Percentiles rank a stretch among this genome's conserved stretches.
Evolutionary conservation across 768 basidiomycete genomes (phyloP).

Genomic region (Strobilomyces confusus): DNA sequence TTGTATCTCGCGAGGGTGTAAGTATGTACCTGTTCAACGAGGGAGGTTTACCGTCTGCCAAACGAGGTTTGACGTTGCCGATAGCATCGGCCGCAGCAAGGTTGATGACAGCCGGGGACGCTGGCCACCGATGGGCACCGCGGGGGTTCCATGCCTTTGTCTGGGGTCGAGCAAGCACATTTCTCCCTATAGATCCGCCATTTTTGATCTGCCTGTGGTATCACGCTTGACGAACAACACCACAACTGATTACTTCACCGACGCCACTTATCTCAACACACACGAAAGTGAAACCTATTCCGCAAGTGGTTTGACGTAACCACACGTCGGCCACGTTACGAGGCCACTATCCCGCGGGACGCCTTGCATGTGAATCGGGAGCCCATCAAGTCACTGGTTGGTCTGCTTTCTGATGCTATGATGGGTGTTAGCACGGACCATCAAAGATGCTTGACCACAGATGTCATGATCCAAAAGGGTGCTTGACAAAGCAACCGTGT

Average conservation of each 20-base stretch:
- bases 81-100: slow-evolving; percentile 16
- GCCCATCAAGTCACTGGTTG: not conserved
- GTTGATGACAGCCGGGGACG: slow-evolving; percentile 7
- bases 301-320: slow-evolving; percentile 13
- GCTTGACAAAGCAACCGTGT: not conserved
- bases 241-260: slow-evolving; percentile 3
- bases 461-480: not conserved
- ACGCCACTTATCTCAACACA: slow-evolving; percentile 14
- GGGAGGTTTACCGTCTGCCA: not conserved
- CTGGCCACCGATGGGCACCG: not conserved
- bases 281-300: not conserved
- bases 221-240: not conserved
- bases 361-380: not conserved
- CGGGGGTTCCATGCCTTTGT: not conserved
- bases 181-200: not conserved
- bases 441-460: not conserved
- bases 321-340: not conserved
- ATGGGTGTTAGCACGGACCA: not conserved
- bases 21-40: not conserved
- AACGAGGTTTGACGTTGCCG: slow-evolving; percentile 10
- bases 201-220: not conserved
- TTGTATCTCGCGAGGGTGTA: not conserved
- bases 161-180: not conserved
- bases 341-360: not conserved
- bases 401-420: not conserved